These are phyloP conservation scores for Calonectria hongkongensis DNA, from an alignment of 2,329 filamentous ascomycete species.

Conservation along the genomic window DNA sequence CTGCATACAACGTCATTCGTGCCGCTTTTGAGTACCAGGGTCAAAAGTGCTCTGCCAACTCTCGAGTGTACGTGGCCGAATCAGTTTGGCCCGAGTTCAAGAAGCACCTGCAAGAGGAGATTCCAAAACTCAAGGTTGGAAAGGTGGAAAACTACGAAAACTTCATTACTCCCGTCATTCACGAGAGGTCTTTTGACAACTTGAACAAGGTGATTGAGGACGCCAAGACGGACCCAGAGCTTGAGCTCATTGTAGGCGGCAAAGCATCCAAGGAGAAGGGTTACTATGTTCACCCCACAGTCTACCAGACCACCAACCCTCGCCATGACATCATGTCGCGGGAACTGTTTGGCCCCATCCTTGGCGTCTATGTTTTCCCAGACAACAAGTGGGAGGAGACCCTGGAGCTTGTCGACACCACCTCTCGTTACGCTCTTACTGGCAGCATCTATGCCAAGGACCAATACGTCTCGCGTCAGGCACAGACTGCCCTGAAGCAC, in stretches of 20 bases:
- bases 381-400: constrained; percentile 57
- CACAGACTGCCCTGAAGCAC: constrained; percentile 79
- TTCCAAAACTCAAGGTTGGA: constrained; percentile 59
- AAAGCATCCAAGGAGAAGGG: constrained; percentile 64
- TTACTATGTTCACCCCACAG: constrained; percentile 68
- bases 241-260: constrained; percentile 67
- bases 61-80: constrained; percentile 51
- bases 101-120: constrained; percentile 58
- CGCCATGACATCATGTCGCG: constrained; percentile 66
- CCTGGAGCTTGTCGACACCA: constrained; percentile 42
- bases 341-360: constrained; percentile 70
- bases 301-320: constrained; percentile 65
- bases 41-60: constrained; percentile 47
- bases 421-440: constrained; percentile 68
- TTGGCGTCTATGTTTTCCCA: constrained; percentile 68
- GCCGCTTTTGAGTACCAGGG: constrained; percentile 47
- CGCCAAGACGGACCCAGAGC: constrained; percentile 63
- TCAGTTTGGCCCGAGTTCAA: constrained; percentile 52
- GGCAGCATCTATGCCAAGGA: constrained; percentile 82
- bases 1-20: constrained; percentile 43
- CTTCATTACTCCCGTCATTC: constrained; percentile 71
- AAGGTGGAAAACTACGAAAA: constrained; percentile 62
- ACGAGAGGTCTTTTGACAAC: constrained; percentile 65
- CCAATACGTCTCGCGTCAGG: constrained; percentile 75
- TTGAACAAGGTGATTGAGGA: constrained; percentile 64